Percentiles rank a stretch among this genome's conserved stretches.
phyloP scores from a whole-genome alignment of 345 rosid species.

The Acer campestre region DNA sequence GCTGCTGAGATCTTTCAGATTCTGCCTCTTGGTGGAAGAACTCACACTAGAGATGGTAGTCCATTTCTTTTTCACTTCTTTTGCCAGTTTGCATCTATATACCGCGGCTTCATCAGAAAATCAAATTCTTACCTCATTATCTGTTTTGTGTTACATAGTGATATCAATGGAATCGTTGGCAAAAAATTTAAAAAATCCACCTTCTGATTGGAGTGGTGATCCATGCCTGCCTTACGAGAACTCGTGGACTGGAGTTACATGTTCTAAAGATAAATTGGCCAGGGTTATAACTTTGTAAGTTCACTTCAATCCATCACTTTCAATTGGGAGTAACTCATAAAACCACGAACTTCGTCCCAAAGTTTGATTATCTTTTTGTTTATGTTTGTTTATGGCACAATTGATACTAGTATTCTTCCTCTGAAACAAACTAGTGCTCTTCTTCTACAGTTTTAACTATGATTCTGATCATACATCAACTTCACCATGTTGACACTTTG shows the following conservation, averaged over 20 bases:
- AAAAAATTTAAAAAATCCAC: slow-evolving; percentile 55
- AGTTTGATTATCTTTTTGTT: background rate
- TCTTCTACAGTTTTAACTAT: background rate
- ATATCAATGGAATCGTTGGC: slow-evolving; percentile 65
- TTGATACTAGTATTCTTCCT: background rate
- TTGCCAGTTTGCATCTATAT: background rate
- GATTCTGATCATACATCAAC: background rate
- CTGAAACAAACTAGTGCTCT: too few relatives aligned
- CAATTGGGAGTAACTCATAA: background rate
- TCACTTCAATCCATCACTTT: slow-evolving; percentile 8
- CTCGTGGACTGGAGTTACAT: slow-evolving; percentile 90
- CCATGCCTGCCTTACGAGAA: slow-evolving; percentile 80
- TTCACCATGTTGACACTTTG: background rate
- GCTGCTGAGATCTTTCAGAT: slow-evolving; percentile 84
- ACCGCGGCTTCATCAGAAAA: background rate
- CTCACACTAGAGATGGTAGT: slow-evolving; percentile 71
- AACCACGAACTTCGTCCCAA: background rate
- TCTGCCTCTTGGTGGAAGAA: slow-evolving; percentile 65
- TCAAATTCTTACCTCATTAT: background rate
- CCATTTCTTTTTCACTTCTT: slow-evolving; percentile 5
- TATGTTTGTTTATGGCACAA: background rate
- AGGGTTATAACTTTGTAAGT: slow-evolving; percentile 76
- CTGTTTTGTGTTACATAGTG: slow-evolving; percentile 31
- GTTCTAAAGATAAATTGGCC: slow-evolving; percentile 51
- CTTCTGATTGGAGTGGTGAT: slow-evolving; percentile 85